A percentile compares a stretch with the other conserved stretches of the same genome.
Evolutionary conservation across 2,329 filamentous ascomycete genomes (phyloP).

Genomic region (Fusarium armeniacum): DNA sequence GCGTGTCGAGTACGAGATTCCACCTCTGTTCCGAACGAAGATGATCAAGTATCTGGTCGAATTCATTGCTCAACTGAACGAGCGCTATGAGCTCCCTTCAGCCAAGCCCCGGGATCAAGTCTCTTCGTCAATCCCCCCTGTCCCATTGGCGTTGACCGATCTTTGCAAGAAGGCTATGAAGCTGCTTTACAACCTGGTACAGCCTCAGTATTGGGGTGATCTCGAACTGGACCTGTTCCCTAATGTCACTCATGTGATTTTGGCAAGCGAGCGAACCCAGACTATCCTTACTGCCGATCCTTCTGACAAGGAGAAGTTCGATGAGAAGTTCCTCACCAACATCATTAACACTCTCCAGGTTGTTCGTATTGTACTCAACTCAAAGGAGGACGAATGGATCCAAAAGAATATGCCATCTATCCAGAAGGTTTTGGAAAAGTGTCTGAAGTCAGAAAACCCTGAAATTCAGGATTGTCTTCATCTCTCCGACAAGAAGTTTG

Average conservation of each 20-base stretch:
- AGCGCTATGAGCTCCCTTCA: slow-evolving; percentile 84
- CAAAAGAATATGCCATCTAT: slow-evolving; percentile 80
- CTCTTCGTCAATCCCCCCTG: slow-evolving; percentile 58
- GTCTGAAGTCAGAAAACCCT: slow-evolving; percentile 86
- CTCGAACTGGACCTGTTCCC: slow-evolving; percentile 92
- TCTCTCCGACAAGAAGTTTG: slow-evolving; percentile 75
- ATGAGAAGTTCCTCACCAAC: slow-evolving; percentile 85
- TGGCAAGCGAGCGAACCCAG: slow-evolving; percentile 83
- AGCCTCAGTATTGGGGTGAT: slow-evolving; percentile 91
- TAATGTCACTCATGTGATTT: slow-evolving; percentile 87
- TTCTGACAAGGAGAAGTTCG: slow-evolving; percentile 77
- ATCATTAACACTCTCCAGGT: slow-evolving; percentile 97
- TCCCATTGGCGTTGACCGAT: slow-evolving; percentile 74
- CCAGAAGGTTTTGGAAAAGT: slow-evolving; percentile 91
- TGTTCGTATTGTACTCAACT: slow-evolving; percentile 87
- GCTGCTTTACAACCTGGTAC: slow-evolving; percentile 85
- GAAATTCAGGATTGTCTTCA: slow-evolving; percentile 96
- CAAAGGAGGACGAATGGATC: slow-evolving; percentile 92
- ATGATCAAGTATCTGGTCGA: slow-evolving; percentile 96
- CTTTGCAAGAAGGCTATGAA: slow-evolving; percentile 88
- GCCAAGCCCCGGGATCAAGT: slow-evolving; percentile 72
- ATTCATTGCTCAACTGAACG: slow-evolving; percentile 91
- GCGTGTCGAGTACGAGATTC: slow-evolving; percentile 76
- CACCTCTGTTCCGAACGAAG: slow-evolving; percentile 76
- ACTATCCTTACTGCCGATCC: slow-evolving; percentile 71